Base-by-base conservation (phyloP, 305 asterid species). In the Withania somnifera region DNA sequence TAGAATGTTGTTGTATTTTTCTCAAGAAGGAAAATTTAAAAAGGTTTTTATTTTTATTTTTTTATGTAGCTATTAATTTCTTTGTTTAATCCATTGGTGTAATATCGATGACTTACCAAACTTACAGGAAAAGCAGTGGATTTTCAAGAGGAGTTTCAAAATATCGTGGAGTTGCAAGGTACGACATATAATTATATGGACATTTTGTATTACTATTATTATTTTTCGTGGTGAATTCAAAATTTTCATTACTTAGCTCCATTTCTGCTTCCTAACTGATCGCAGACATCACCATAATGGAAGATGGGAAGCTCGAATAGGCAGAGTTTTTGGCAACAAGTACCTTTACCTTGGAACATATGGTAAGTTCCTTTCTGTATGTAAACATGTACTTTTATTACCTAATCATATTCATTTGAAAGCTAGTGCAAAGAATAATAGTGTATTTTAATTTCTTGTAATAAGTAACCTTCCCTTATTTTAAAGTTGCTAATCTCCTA, bases 261-360 rank as follows among this genome's bases (percentile, higher is more conserved):
- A n/a, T n/a, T n/a, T n/a, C n/a, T 6, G 10, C 45, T 6, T 38
- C 45, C 45, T n/a, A 26, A 60, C 2, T 60, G 0, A 26, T 60
- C 19, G 1, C 87, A 94, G 98, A 79, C 98, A 94, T 84, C 98
- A 94, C 40, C 98, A 94, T 80, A 94, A 94, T 81, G 98, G 98
- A 83, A 90, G 97, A 91, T 94, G 98, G 98, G 98, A 94, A 87
- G 98, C 97, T 77, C 85, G 98, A 84, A 94, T 94, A 24, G 98
- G 98, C 11, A 83, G 97, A 80, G 97, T 94, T 53, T 94, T 94
- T 60, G 97, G 98, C 82, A 94, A 94, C 80, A 94, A 92, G 78
- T 94, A 94, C 78, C 96, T 94, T 32, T 94, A 94, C 69, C 93
- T 94, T 56, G 98, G 97, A 83, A 94, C 98, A 54, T 94, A 94